Base-by-base conservation (phyloP, 2,329 filamentous ascomycete genomes). In the Ceratocystis eucalypticola region DNA sequence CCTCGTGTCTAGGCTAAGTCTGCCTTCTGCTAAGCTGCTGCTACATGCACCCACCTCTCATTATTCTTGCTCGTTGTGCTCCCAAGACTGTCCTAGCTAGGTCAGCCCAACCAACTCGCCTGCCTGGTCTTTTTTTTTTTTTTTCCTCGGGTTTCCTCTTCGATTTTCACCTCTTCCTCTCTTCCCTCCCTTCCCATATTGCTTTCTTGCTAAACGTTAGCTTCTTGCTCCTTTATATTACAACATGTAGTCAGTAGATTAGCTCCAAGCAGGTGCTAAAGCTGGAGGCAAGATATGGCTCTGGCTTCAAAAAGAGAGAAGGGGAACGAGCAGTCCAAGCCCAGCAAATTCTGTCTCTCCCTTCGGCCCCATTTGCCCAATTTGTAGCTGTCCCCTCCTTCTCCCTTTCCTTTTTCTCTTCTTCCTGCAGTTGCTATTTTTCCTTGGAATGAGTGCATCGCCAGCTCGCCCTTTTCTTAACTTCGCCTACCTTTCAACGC, bases 71-170 rank as follows among this genome's bases (percentile, higher is more conserved):
- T 37, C 10, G 37, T 41, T 12, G 12, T 41, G 37, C 12, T 41
- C 12, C 37, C 37, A 3, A 12, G 10, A 3, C 12, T 41, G 3
- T 12, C 10, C 37, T 41, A 15, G 37, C 37, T 41, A 4, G 10
- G 10, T 2, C 37, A 41, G 37, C 10, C 37, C 10, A 4, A 15
- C 37, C 10, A 4, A 15, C 37, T 41, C 12, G 37, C 37, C 37
- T 4, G 37, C 12, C 37, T 41, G 37, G n/a, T 3, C 6, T 28
- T 53, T 57, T 61, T 61, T 67, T 65, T 67, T 67, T 17, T 67
- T 64, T 68, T 69, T 70, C 37, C 12, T 41, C 33, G 3, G 12
- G 6, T 25, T 50, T 37, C 28, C 17, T 59, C 28, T 20, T 37
- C 3, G 48, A 53, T 20, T 25, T n/a, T 8, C n/a, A 10, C n/a